Conservation (phyloP, 345 rosid species). For the Stellera chamaejasme region DNA sequence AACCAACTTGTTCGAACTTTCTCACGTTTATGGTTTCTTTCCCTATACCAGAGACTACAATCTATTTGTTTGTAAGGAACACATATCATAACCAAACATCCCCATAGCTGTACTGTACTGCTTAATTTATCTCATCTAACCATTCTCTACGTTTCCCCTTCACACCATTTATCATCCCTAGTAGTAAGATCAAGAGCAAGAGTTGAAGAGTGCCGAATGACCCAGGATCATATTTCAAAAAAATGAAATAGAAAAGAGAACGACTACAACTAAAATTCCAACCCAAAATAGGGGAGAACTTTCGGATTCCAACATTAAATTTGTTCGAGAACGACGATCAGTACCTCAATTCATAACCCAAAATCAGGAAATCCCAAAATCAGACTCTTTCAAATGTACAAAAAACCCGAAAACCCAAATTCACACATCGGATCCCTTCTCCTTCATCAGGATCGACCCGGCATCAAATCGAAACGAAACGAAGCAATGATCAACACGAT, state of each 20-base stretch:
- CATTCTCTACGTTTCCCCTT: background rate
- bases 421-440: background rate
- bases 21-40: background rate
- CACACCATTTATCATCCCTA: background rate
- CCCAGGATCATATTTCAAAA: background rate
- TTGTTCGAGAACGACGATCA: background rate
- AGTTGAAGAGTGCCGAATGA: background rate
- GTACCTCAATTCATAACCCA: background rate
- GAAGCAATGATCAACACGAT: slow-evolving; percentile 5
- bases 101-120: background rate
- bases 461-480: slow-evolving; percentile 10
- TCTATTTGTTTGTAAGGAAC: background rate
- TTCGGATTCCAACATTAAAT: slow-evolving; percentile 2
- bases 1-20: background rate
- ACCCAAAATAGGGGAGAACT: background rate
- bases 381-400: slow-evolving; percentile 1
- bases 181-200: background rate
- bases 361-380: background rate
- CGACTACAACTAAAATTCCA: background rate
- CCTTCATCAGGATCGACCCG: background rate
- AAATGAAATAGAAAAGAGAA: background rate
- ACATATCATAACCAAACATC: background rate
- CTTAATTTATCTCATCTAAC: background rate
- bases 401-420: slow-evolving; percentile 4
- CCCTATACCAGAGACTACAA: background rate